A percentile compares a stretch with the other conserved stretches of the same genome.
phyloP scores from a whole-genome alignment of 2,329 filamentous ascomycete genomes.

The Ceratocystis destructans region DNA sequence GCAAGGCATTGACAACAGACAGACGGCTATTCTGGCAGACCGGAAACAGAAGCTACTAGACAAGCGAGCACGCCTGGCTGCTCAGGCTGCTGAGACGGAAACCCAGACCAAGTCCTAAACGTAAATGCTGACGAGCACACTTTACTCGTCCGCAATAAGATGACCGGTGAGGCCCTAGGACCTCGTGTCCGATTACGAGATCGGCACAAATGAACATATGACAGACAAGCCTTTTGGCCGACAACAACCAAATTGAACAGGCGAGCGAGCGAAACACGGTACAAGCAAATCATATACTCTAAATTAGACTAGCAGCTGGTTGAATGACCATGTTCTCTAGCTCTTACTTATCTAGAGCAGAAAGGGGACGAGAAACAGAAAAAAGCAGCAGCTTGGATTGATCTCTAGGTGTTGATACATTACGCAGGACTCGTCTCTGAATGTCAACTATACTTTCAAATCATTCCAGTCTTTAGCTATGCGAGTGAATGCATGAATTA shows the following conservation, averaged over 20 bases:
- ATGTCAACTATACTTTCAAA: neutral
- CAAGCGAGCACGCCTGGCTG: slow-evolving; percentile 61
- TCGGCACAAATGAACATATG: neutral
- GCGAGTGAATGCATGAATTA: neutral
- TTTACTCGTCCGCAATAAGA: neutral
- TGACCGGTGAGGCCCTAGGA: neutral
- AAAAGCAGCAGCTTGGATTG: neutral
- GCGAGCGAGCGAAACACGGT: slow-evolving; percentile 1
- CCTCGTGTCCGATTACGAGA: neutral
- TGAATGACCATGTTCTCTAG: neutral
- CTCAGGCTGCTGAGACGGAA: slow-evolving; percentile 28
- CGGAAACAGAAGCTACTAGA: slow-evolving; percentile 71
- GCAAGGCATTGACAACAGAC: slow-evolving; percentile 72
- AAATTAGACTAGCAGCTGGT: neutral
- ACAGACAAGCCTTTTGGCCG: neutral
- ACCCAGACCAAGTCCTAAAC: slow-evolving; percentile 9
- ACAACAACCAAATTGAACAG: neutral
- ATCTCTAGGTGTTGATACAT: neutral
- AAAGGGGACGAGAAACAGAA: slow-evolving; percentile 4
- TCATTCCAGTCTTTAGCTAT: neutral
- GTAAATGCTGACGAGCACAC: neutral
- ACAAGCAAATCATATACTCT: slow-evolving; percentile 7
- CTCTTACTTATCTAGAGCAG: neutral
- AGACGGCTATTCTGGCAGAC: slow-evolving; percentile 61
- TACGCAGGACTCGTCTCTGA: neutral